Conservation (phyloP, 179 eudicot genomes). For the Pouteria campechiana region DNA sequence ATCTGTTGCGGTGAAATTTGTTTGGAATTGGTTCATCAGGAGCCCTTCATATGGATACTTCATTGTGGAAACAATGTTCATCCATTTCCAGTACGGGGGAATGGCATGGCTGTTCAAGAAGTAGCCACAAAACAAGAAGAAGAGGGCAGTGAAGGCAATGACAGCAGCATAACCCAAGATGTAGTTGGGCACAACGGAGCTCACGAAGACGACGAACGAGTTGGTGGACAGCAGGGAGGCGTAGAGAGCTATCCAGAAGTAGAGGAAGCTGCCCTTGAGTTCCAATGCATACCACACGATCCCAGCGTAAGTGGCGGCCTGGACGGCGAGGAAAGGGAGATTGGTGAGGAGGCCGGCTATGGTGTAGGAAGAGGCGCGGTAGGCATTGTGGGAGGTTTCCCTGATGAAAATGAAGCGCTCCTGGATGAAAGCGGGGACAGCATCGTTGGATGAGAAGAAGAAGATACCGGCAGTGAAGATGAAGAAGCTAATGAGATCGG, state of each 20-base stretch:
- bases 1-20: neutral
- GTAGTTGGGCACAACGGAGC: conserved; percentile 42
- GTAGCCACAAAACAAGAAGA: conserved; percentile 42
- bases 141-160: conserved; percentile 40
- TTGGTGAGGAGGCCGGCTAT: conserved; percentile 29
- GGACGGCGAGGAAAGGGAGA: conserved; percentile 37
- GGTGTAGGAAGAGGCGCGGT: conserved; percentile 41
- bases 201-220: conserved; percentile 39
- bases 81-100: conserved; percentile 30
- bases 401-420: conserved; percentile 34
- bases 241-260: conserved; percentile 30
- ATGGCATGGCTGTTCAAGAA: conserved; percentile 26
- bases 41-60: conserved; percentile 37
- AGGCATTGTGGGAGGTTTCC: conserved; percentile 38
- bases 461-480: conserved; percentile 43
- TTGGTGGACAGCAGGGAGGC: conserved; percentile 34
- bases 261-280: conserved; percentile 25
- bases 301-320: conserved; percentile 26
- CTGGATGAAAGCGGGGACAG: conserved; percentile 43
- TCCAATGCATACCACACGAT: conserved; percentile 29
- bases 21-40: conserved; percentile 27
- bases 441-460: conserved; percentile 49
- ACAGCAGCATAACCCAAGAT: conserved; percentile 45
- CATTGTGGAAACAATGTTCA: conserved; percentile 39
- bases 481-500: conserved; percentile 37